A percentile compares a stretch with the other conserved stretches of the same genome.
Conservation (phyloP, 768 basidiomycete genomes). For the Trametes coccinea region DNA sequence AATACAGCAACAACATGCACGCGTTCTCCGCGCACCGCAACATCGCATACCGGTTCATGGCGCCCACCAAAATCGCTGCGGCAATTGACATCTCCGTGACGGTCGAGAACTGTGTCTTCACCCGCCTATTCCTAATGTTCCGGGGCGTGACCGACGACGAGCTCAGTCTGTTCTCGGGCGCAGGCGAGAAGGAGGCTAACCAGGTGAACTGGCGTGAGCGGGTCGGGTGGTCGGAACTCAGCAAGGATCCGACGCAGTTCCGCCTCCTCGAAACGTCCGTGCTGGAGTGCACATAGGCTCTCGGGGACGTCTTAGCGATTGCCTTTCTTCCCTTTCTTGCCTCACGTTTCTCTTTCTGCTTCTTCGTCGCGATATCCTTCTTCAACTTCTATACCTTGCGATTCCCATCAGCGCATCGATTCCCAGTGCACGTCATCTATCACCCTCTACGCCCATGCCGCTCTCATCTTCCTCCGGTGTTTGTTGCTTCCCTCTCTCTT, state of each 20-base stretch:
- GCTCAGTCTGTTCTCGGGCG: conserved; percentile 66
- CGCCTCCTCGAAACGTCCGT: conserved; percentile 79
- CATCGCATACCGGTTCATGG: conserved; percentile 87
- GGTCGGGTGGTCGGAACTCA: conserved; percentile 79
- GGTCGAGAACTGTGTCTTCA: conserved; percentile 77
- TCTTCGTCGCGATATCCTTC: conserved; percentile 8
- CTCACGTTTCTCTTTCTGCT: neutral
- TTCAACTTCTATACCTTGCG: conserved; percentile 13
- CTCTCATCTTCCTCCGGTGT: neutral
- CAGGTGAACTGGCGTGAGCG: conserved; percentile 77
- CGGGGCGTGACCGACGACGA: conserved; percentile 83
- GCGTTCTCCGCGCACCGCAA: conserved; percentile 78
- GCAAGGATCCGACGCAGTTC: conserved; percentile 72
- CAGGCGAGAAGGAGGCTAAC: conserved; percentile 87
- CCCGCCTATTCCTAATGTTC: conserved; percentile 84
- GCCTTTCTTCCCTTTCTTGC: neutral
- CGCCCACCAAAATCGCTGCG: conserved; percentile 74
- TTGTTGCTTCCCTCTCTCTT: neutral
- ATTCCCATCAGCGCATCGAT: neutral
- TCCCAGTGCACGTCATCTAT: neutral
- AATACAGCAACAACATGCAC: conserved; percentile 68
- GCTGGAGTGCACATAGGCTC: conserved; percentile 54
- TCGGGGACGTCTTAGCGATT: no score
- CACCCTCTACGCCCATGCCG: neutral
- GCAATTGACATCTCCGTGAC: conserved; percentile 90